A percentile compares a stretch with the other conserved stretches of the same genome.
Evolutionary conservation across 176 grass and related monocot species (phyloP).

Genomic region (Rhynchospora tenuis): DNA sequence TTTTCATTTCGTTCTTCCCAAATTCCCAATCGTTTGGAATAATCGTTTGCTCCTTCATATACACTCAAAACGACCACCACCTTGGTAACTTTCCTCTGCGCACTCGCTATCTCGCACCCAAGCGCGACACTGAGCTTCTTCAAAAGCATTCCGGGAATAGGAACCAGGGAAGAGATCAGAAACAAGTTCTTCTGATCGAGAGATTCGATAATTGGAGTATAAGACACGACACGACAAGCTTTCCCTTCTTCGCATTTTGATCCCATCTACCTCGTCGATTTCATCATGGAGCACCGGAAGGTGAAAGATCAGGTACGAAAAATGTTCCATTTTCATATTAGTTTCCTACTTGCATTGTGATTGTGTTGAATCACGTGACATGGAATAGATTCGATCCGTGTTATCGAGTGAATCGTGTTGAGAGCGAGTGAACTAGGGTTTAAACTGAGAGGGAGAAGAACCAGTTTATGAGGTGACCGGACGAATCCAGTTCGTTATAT

Average conservation of each 20-base stretch:
- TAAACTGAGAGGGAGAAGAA: background rate
- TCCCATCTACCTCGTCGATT: background rate
- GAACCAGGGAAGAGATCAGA: background rate
- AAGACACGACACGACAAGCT: background rate
- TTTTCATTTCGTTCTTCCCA: no score
- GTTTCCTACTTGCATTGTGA: background rate
- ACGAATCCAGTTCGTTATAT: no score
- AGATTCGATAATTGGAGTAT: background rate
- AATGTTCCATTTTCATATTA: slow-evolving; percentile 1
- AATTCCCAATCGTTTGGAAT: no score
- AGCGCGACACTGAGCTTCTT: background rate
- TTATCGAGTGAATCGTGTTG: background rate
- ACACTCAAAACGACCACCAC: no score
- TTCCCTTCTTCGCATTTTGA: background rate
- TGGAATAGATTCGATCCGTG: background rate
- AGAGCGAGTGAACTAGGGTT: background rate
- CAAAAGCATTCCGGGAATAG: background rate
- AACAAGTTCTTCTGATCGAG: background rate
- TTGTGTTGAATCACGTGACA: background rate
- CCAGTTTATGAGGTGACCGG: background rate
- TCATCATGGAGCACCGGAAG: slow-evolving; percentile 16
- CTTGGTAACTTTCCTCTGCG: no score
- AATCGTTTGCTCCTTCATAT: no score
- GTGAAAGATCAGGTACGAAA: slow-evolving; percentile 27
- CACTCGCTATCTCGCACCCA: no score